A percentile compares a stretch with the other conserved stretches of the same genome.
phyloP scores from a whole-genome alignment of 805 yeast genomes.

The Metschnikowia santaceciliae region DNA sequence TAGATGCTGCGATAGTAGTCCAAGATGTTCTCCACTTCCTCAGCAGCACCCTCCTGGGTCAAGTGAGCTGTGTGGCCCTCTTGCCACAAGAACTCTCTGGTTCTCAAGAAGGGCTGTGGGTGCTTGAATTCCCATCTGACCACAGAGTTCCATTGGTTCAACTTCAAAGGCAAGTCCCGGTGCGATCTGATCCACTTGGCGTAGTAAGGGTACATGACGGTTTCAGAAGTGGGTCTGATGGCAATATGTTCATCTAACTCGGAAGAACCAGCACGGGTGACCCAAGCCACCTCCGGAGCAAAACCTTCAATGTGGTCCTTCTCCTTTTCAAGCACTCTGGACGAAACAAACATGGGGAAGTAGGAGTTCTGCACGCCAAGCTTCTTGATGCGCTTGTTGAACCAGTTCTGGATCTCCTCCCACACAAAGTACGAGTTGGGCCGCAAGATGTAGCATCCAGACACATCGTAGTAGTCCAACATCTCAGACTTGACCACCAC shows the following conservation, averaged over 20 bases:
- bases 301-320: conserved; percentile 98
- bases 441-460: conserved; percentile 97
- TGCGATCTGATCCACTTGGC: conserved; percentile 98
- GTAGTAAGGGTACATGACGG: conserved; percentile 99
- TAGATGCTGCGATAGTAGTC: conserved; percentile 82
- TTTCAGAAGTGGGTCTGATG: conserved; percentile 98
- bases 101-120: conserved; percentile 98
- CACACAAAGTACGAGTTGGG: conserved; percentile 93
- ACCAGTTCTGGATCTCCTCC: conserved; percentile 91
- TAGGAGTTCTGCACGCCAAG: conserved; percentile 93
- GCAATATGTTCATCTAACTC: conserved; percentile 98
- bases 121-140: conserved; percentile 99
- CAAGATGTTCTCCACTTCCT: conserved; percentile 82
- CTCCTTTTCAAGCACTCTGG: conserved; percentile 90
- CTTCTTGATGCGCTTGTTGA: conserved; percentile 73
- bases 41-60: conserved; percentile 72
- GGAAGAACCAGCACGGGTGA: conserved; percentile 89
- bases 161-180: conserved; percentile 92
- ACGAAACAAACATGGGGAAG: conserved; percentile 98
- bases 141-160: conserved; percentile 99
- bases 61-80: conserved; percentile 99
- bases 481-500: conserved; percentile 94
- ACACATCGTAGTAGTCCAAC: conserved; percentile 97
- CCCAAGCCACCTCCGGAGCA: conserved; percentile 99
- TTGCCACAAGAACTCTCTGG: conserved; percentile 99